Percentiles rank a stretch among this genome's conserved stretches.
Conservation (phyloP, 2,329 filamentous ascomycete genomes). For the Corinectria fuckeliana region DNA sequence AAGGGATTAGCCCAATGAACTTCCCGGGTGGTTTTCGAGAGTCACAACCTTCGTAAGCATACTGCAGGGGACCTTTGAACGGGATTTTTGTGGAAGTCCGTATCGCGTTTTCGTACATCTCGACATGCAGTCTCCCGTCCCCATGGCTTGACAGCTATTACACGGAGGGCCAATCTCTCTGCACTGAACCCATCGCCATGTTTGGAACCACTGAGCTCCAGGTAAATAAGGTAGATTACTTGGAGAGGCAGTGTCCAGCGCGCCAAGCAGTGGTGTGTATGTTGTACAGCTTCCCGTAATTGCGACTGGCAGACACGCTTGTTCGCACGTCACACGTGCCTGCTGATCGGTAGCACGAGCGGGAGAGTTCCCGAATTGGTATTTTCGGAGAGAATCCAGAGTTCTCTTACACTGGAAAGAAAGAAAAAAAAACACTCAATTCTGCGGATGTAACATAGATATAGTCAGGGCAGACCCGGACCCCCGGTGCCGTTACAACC, state of each 20-base stretch:
- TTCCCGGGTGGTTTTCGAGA: neutral
- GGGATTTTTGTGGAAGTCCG: neutral
- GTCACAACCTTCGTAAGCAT: neutral
- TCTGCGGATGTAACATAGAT: neutral
- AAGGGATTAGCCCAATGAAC: neutral
- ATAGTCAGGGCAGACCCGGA: neutral
- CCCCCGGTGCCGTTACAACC: neutral
- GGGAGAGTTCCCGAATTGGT: neutral
- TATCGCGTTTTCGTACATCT: neutral
- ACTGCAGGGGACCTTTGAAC: neutral
- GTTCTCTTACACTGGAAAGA: neutral
- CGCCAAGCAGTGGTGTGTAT: neutral
- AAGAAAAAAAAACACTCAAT: neutral
- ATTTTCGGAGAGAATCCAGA: neutral
- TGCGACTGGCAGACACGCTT: neutral
- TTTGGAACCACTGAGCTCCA: neutral
- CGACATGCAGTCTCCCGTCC: neutral
- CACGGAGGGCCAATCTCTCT: neutral
- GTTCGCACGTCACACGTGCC: neutral
- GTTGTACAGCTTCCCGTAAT: neutral
- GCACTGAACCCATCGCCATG: neutral
- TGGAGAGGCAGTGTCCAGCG: neutral
- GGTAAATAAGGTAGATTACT: no score
- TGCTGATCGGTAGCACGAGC: neutral
- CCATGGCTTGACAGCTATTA: neutral